Evolutionary conservation across 805 yeast genomes (phyloP), one percentile per base, ranked within the genome.

Genomic region (Zygotorulaspora florentina): DNA sequence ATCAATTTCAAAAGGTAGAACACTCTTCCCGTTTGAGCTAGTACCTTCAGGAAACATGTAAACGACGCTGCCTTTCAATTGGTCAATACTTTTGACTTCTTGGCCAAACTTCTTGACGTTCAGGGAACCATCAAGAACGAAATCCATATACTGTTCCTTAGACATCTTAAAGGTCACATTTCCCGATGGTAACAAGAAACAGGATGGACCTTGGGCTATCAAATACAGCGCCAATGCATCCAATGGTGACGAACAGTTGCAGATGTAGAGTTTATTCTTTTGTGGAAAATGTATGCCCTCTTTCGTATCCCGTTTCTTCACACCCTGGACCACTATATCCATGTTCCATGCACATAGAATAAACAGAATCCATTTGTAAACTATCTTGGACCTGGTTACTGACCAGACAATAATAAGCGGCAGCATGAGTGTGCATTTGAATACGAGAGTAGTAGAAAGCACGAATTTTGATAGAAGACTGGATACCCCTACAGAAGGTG

Each of bases 21-120:
- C 59, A 0, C 89, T 81, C 50, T 81, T 81, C 41, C 95, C 93
- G 60, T 90, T 91, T 0, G 96, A 80, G 0, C 96, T 74, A 0
- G 96, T 86, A 0, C 96, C 96, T 58, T 89, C 97, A 2, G 83
- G 72, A 47, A 88, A 79, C 17, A 85, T 54, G 42, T 75, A 81
- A 3, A 80, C 71, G 0, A 72, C 67, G 35, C 75, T 73, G n/a
- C 72, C 69, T 3, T 62, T 59, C 16, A 65, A 56, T 25, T 60
- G 52, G 1, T 45, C 33, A 3, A 46, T 37, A 18, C 53, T 49
- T 5, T 46, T 54, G 25, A 54, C 35, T 35, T 50, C 41, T 43
- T 43, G 35, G 16, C 57, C 52, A 38, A 35, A 50, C 23, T 38
- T 35, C 26, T 42, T 40, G n/a, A 49, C 48, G 35, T 53, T 45